Percentiles rank a stretch among this genome's conserved stretches.
phyloP scores from a whole-genome alignment of 2,329 filamentous ascomycete genomes.

The Penicillium digitatum region DNA sequence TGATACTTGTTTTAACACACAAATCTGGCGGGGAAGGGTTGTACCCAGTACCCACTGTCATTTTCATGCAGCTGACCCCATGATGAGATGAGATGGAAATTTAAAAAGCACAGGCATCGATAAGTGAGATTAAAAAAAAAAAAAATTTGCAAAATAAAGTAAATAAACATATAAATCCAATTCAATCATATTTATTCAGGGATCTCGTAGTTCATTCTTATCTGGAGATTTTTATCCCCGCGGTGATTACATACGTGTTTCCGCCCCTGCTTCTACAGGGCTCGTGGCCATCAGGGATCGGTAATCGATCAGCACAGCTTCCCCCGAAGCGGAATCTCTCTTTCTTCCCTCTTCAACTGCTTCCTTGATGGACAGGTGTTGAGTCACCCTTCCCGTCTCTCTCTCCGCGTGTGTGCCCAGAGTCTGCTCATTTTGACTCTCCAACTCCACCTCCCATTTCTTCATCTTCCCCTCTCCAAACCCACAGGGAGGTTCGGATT shows the following conservation, averaged over 20 bases:
- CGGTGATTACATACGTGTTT: constrained; percentile 7
- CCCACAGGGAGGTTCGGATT: constrained; percentile 16
- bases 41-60: constrained; percentile 21
- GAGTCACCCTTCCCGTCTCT: constrained; percentile 15
- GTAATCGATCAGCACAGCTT: constrained; percentile 13
- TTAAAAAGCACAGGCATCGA: neutral
- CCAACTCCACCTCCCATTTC: constrained; percentile 12
- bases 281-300: constrained; percentile 7
- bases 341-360: constrained; percentile 14
- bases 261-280: constrained; percentile 6
- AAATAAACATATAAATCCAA: neutral
- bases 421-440: constrained; percentile 17
- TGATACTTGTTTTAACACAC: constrained; percentile 8
- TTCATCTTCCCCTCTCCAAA: constrained; percentile 14
- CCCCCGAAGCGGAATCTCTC: constrained; percentile 12
- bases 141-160: no score
- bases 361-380: constrained; percentile 22
- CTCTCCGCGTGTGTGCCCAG: neutral
- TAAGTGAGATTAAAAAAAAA: neutral
- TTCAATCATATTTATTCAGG: neutral
- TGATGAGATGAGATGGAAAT: constrained; percentile 1
- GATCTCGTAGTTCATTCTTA: constrained; percentile 7
- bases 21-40: constrained; percentile 15
- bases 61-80: constrained; percentile 1
- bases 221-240: constrained; percentile 1